phyloP scores from a whole-genome alignment of 176 grass and related monocot genomes.

The Cenchrus fungigraminus region DNA sequence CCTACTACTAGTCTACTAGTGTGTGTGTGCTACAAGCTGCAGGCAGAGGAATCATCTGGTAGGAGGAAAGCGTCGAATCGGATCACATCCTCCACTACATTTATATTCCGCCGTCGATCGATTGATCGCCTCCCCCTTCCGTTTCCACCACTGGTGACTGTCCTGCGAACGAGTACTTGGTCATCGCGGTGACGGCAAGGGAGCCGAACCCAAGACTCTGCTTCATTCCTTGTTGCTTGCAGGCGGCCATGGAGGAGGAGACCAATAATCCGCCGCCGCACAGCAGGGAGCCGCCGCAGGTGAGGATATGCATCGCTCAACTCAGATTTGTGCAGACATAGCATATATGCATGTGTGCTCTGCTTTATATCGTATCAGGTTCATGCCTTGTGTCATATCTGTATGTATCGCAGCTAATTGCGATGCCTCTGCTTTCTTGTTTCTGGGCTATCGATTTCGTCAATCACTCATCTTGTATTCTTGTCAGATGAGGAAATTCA shows the following conservation, averaged over 20 bases:
- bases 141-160: background rate
- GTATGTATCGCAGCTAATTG: no score
- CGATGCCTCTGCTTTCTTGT: no score
- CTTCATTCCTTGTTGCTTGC: background rate
- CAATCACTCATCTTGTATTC: no score
- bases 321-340: background rate
- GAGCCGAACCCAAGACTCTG: background rate
- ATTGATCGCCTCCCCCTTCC: background rate
- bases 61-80: background rate
- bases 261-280: background rate
- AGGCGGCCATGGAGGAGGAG: slow-evolving; percentile 21
- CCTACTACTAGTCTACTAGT: background rate
- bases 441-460: no score
- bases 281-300: background rate
- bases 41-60: background rate
- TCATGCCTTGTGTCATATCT: no score
- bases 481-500: no score
- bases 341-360: no score
- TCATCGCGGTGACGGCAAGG: background rate
- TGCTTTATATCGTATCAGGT: no score
- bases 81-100: background rate
- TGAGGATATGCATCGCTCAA: background rate
- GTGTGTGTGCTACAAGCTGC: background rate
- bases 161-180: no score
- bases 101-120: background rate